Conservation (phyloP, 2,329 filamentous ascomycete genomes). For the Penicillium freii region DNA sequence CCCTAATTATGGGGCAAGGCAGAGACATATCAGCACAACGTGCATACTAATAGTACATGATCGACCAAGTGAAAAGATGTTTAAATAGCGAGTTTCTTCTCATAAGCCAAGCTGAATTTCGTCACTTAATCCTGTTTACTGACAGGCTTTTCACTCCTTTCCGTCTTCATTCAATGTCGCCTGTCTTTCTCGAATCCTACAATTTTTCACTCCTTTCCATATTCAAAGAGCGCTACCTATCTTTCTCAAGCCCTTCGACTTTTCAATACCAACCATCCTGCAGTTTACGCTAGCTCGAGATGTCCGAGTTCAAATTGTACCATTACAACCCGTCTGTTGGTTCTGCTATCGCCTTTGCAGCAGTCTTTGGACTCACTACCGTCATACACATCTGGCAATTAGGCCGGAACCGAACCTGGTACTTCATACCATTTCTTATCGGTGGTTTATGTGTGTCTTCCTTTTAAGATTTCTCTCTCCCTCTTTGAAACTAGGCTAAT, state of each 20-base stretch:
- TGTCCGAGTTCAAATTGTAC: conserved; percentile 16
- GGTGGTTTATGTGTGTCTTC: conserved; percentile 26
- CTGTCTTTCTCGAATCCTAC: neutral
- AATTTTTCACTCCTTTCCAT: neutral
- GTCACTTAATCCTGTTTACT: neutral
- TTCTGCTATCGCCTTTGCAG: conserved; percentile 14
- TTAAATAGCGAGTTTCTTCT: neutral
- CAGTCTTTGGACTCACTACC: conserved; percentile 29
- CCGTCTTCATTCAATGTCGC: neutral
- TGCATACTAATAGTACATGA: neutral
- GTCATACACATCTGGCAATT: conserved; percentile 18
- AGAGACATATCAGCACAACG: neutral
- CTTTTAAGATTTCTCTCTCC: too few species aligned
- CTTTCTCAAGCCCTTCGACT: neutral
- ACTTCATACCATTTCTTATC: conserved; percentile 42
- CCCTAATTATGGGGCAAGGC: neutral
- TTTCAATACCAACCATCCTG: neutral
- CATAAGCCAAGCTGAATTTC: neutral
- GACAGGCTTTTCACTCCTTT: neutral
- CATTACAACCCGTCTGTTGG: conserved; percentile 17
- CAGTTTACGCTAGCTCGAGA: neutral
- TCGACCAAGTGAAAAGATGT: neutral
- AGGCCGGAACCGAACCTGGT: conserved; percentile 19
- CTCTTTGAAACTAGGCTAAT: neutral
- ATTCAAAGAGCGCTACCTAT: neutral